Percentiles rank a stretch among this genome's conserved stretches.
phyloP scores from a whole-genome alignment of 352 stramenopile species.

The Phytophthora meadii region DNA sequence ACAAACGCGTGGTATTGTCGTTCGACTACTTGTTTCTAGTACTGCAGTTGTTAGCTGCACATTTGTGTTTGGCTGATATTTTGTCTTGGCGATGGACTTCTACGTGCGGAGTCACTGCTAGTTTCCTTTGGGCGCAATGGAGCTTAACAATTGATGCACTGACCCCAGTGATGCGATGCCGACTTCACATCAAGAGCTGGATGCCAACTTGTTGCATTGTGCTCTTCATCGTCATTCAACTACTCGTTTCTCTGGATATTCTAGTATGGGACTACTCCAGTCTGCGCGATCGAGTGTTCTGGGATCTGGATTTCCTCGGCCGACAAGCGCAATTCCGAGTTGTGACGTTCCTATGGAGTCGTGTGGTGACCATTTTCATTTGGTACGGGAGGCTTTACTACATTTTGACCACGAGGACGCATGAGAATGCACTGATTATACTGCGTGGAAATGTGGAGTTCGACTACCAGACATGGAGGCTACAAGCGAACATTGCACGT shows the following conservation, averaged over 20 bases:
- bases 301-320: slow-evolving; percentile 26
- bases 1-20: slow-evolving; percentile 22
- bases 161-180: slow-evolving; percentile 21
- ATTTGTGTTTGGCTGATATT: slow-evolving; percentile 34
- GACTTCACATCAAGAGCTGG: slow-evolving; percentile 29
- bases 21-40: slow-evolving; percentile 39
- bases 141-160: slow-evolving; percentile 26
- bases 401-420: slow-evolving; percentile 29
- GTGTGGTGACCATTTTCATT: slow-evolving; percentile 34
- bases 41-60: slow-evolving; percentile 28
- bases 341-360: slow-evolving; percentile 37
- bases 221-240: slow-evolving; percentile 32
- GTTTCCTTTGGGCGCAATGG: slow-evolving; percentile 24
- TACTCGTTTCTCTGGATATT: slow-evolving; percentile 24
- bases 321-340: slow-evolving; percentile 30
- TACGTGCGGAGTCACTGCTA: slow-evolving; percentile 22
- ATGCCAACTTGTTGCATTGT: slow-evolving; percentile 33
- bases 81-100: slow-evolving; percentile 31
- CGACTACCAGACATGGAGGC: slow-evolving; percentile 32
- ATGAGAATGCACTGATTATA: slow-evolving; percentile 33
- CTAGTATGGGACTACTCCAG: slow-evolving; percentile 24
- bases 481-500: slow-evolving; percentile 18
- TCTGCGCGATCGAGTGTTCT: slow-evolving; percentile 33
- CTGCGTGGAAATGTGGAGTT: slow-evolving; percentile 38
- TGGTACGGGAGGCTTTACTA: slow-evolving; percentile 34